Conservation (phyloP, 108 stramenopile species). For the Nitzschia sp. region DNA sequence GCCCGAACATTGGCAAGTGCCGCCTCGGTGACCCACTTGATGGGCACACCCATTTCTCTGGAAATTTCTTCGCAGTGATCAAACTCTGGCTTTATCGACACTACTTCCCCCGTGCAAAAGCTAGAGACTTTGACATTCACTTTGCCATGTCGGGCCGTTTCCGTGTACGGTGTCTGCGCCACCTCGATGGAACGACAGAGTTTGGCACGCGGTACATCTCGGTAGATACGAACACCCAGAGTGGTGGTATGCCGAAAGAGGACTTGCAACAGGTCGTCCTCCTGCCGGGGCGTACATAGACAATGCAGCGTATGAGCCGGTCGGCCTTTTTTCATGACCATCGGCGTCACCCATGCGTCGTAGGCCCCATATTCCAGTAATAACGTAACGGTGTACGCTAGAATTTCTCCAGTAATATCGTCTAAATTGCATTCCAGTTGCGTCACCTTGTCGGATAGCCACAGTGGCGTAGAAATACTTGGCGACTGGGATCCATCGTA, state of each 20-base stretch:
- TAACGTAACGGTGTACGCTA: constrained; percentile 73
- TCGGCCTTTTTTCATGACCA: constrained; percentile 96
- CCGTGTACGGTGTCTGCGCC: constrained; percentile 51
- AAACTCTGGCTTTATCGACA: constrained; percentile 88
- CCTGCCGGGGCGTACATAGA: constrained; percentile 47
- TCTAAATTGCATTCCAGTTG: constrained; percentile 89
- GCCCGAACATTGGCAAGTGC: constrained; percentile 27
- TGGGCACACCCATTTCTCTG: constrained; percentile 55
- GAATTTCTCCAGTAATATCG: constrained; percentile 86
- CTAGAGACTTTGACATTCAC: constrained; percentile 71
- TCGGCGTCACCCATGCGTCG: constrained; percentile 89
- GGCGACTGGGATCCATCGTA: not conserved
- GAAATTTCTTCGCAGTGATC: constrained; percentile 85
- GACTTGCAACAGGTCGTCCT: constrained; percentile 53
- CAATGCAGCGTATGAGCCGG: constrained; percentile 83
- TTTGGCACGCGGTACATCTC: constrained; percentile 69
- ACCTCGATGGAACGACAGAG: constrained; percentile 61
- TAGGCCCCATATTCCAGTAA: constrained; percentile 71
- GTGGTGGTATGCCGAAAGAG: constrained; percentile 90
- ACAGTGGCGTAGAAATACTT: not conserved
- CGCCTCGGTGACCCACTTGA: constrained; percentile 57
- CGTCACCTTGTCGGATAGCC: constrained; percentile 45
- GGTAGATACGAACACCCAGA: constrained; percentile 80
- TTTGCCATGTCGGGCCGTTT: constrained; percentile 40
- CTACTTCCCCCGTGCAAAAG: constrained; percentile 55